phyloP scores from a whole-genome alignment of 2,329 filamentous ascomycete species.

The Aspergillus sp. region DNA sequence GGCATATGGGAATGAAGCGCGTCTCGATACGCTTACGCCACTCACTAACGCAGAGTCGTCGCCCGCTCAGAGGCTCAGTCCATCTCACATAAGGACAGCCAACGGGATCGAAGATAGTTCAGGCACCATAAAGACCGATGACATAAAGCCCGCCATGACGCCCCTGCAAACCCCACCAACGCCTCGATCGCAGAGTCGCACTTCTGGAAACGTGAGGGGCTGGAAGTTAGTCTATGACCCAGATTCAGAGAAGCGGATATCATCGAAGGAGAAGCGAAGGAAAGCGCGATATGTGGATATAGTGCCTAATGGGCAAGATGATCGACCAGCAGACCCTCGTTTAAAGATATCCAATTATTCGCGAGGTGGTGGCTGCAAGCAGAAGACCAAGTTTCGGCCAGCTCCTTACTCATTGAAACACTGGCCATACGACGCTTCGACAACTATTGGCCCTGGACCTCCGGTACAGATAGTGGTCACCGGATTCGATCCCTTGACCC shows the following conservation, averaged over 20 bases:
- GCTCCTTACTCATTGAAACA: slow-evolving; percentile 77
- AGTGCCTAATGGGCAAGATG: slow-evolving; percentile 55
- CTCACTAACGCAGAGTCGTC: slow-evolving; percentile 68
- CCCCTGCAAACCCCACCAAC: slow-evolving; percentile 48
- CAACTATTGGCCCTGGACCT: slow-evolving; percentile 84
- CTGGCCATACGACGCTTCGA: slow-evolving; percentile 77
- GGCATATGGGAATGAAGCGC: slow-evolving; percentile 57
- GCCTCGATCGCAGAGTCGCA: slow-evolving; percentile 52
- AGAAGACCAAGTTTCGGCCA: slow-evolving; percentile 71
- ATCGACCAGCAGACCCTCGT: slow-evolving; percentile 78
- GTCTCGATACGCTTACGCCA: slow-evolving; percentile 60
- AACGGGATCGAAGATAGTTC: slow-evolving; percentile 35
- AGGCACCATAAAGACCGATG: slow-evolving; percentile 29
- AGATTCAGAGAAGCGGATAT: slow-evolving; percentile 59
- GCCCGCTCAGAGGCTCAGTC: slow-evolving; percentile 60
- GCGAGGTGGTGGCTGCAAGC: slow-evolving; percentile 62
- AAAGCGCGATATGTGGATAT: slow-evolving; percentile 57
- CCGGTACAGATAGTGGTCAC: slow-evolving; percentile 88
- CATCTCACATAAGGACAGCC: slow-evolving; percentile 46
- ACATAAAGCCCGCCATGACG: slow-evolving; percentile 38
- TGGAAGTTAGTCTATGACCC: slow-evolving; percentile 65
- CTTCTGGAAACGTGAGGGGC: slow-evolving; percentile 56
- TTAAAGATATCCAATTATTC: slow-evolving; percentile 66
- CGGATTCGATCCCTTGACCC: slow-evolving; percentile 90
- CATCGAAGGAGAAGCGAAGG: slow-evolving; percentile 57